phyloP scores from a whole-genome alignment of 495 filamentous ascomycete species.

The Aspergillus carlsbadensis region DNA sequence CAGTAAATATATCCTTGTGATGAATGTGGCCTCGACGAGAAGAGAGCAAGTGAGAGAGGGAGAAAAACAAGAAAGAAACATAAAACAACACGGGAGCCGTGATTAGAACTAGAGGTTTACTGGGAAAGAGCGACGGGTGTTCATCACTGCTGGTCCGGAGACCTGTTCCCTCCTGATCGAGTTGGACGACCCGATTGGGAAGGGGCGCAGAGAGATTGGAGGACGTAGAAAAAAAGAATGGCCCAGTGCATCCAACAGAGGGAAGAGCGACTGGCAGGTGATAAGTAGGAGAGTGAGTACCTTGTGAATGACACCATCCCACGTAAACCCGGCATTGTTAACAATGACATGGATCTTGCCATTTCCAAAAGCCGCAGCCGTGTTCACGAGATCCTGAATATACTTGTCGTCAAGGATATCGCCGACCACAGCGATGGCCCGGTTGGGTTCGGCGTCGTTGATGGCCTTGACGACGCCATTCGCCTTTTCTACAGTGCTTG shows the following conservation, averaged over 20 bases:
- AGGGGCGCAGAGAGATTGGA: too few relatives aligned
- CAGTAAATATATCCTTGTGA: too few relatives aligned
- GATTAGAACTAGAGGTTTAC: too few relatives aligned
- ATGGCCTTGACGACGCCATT: slow-evolving; percentile 61
- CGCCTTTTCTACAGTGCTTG: slow-evolving; percentile 54
- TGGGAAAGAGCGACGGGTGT: too few relatives aligned
- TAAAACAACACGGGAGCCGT: too few relatives aligned
- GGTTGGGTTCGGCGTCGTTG: slow-evolving; percentile 57
- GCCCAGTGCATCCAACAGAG: too few relatives aligned
- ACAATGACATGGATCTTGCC: slow-evolving; percentile 88
- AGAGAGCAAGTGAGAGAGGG: neutral
- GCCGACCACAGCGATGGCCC: slow-evolving; percentile 65
- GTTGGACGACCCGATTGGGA: too few relatives aligned
- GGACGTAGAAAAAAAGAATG: too few relatives aligned
- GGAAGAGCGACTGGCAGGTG: too few relatives aligned
- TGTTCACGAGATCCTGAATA: slow-evolving; percentile 66
- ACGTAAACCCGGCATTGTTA: slow-evolving; percentile 87
- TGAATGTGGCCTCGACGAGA: neutral
- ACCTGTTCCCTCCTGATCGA: too few relatives aligned
- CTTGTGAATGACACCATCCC: slow-evolving; percentile 90
- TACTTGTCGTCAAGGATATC: slow-evolving; percentile 69
- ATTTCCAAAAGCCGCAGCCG: slow-evolving; percentile 72
- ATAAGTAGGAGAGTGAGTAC: slow-evolving; percentile 30
- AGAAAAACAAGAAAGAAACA: too few relatives aligned
- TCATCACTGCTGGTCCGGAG: too few relatives aligned